Percentiles rank a stretch among this genome's conserved stretches.
phyloP scores from a whole-genome alignment of 305 asterid genomes.

The Fraxinus velutina region DNA sequence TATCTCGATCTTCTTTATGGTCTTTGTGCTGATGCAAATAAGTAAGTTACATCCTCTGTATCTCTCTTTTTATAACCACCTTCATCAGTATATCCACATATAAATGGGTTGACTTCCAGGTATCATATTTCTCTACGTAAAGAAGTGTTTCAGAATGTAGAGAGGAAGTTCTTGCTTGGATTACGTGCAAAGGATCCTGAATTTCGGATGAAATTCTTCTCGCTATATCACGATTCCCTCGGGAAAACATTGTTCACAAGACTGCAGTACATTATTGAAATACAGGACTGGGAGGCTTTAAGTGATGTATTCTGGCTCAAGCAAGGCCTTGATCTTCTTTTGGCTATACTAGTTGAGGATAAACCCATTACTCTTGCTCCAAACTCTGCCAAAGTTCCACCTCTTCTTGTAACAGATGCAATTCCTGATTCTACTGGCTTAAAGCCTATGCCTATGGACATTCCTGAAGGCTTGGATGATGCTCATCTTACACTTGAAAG shows the following conservation, averaged over 20 bases:
- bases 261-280: conserved; percentile 89
- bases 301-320: conserved; percentile 99
- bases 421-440: conserved; percentile 54
- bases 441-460: conserved; percentile 78
- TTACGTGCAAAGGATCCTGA: conserved; percentile 92
- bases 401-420: conserved; percentile 54
- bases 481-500: conserved; percentile 75
- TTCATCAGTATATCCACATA: conserved; percentile 17
- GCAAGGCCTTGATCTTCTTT: conserved; percentile 99
- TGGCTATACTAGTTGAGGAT: conserved; percentile 91
- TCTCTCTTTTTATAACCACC: conserved; percentile 18
- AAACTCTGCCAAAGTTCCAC: conserved; percentile 86
- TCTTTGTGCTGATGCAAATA: conserved; percentile 85
- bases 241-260: conserved; percentile 86
- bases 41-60: conserved; percentile 42
- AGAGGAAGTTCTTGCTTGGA: conserved; percentile 91
- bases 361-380: conserved; percentile 95
- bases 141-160: conserved; percentile 96
- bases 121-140: conserved; percentile 68
- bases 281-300: conserved; percentile 98
- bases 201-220: conserved; percentile 73
- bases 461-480: conserved; percentile 73
- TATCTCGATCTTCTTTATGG: conserved; percentile 91
- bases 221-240: conserved; percentile 84
- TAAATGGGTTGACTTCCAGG: conserved; percentile 54